These are phyloP conservation scores for Ophiocordyceps camponoti-floridani DNA, from an alignment of 2,329 filamentous ascomycete genomes.

Conservation along the genomic window DNA sequence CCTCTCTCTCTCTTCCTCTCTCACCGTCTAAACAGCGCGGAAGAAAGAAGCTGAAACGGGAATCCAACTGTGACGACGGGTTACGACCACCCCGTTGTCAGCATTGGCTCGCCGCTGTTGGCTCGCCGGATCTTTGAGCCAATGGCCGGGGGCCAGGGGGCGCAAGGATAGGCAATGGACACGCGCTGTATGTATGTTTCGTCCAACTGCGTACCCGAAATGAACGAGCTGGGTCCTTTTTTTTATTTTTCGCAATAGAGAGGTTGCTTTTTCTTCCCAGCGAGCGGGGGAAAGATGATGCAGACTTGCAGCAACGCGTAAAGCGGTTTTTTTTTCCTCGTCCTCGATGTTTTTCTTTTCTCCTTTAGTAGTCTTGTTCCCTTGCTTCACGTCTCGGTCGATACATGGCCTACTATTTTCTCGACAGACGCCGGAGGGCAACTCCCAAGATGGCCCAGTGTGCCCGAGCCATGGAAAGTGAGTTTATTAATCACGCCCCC, in stretches of 20 bases:
- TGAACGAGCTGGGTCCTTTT: conserved; percentile 1
- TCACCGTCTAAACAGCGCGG: no score
- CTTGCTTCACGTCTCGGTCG: not conserved
- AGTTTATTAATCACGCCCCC: no score
- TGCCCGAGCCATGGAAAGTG: no score
- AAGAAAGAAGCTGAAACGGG: no score
- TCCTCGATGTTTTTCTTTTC: no score
- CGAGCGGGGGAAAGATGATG: not conserved
- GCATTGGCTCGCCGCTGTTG: no score
- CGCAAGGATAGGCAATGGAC: no score
- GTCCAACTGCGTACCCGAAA: conserved; percentile 1
- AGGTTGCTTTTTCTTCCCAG: not conserved
- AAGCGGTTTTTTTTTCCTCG: conserved; percentile 1
- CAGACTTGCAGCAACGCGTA: conserved; percentile 1
- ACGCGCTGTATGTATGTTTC: not conserved
- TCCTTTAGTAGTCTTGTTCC: not conserved
- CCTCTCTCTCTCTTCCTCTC: not conserved
- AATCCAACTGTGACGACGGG: no score
- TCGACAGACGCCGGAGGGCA: no score
- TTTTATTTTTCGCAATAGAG: not conserved
- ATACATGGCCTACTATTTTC: not conserved
- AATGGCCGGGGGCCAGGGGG: not conserved
- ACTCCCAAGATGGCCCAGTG: no score
- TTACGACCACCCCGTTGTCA: no score
- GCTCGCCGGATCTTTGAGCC: not conserved